phyloP scores from a whole-genome alignment of 2,329 filamentous ascomycete species.

The Sclerotinia subarctica region DNA sequence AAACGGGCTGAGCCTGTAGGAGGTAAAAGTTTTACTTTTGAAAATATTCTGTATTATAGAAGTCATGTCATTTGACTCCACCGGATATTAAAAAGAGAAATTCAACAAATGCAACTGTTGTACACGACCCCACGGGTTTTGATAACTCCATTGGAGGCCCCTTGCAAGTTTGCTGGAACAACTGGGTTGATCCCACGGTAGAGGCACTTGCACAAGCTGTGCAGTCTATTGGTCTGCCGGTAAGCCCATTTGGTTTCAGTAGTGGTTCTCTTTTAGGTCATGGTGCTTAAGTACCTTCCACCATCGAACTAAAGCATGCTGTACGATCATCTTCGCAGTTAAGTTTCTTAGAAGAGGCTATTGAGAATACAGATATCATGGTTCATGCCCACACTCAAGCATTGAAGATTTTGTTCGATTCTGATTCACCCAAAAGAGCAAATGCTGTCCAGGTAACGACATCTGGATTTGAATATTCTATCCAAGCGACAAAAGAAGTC shows the following conservation, averaged over 20 bases:
- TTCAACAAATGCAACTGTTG: neutral
- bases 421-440: neutral
- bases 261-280: slow-evolving; percentile 27
- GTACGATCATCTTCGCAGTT: slow-evolving; percentile 24
- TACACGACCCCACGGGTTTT: slow-evolving; percentile 36
- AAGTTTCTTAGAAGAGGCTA: slow-evolving; percentile 10
- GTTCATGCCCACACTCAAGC: slow-evolving; percentile 9
- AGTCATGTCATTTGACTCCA: slow-evolving; percentile 30
- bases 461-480: slow-evolving; percentile 18
- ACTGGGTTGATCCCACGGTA: slow-evolving; percentile 33
- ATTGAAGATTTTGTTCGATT: slow-evolving; percentile 18
- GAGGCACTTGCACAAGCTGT: slow-evolving; percentile 23
- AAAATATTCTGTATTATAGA: slow-evolving; percentile 47
- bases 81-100: slow-evolving; percentile 31
- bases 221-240: slow-evolving; percentile 24
- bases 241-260: slow-evolving; percentile 24
- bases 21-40: slow-evolving; percentile 47
- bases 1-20: slow-evolving; percentile 44
- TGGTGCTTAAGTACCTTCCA: slow-evolving; percentile 21
- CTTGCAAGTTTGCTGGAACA: slow-evolving; percentile 44
- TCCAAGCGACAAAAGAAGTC: slow-evolving; percentile 27
- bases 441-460: slow-evolving; percentile 8
- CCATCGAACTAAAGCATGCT: slow-evolving; percentile 23
- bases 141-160: slow-evolving; percentile 37
- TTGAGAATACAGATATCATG: slow-evolving; percentile 8